Evolutionary conservation across 495 filamentous ascomycete genomes (phyloP).

Genomic region (Sporormia fimetaria): DNA sequence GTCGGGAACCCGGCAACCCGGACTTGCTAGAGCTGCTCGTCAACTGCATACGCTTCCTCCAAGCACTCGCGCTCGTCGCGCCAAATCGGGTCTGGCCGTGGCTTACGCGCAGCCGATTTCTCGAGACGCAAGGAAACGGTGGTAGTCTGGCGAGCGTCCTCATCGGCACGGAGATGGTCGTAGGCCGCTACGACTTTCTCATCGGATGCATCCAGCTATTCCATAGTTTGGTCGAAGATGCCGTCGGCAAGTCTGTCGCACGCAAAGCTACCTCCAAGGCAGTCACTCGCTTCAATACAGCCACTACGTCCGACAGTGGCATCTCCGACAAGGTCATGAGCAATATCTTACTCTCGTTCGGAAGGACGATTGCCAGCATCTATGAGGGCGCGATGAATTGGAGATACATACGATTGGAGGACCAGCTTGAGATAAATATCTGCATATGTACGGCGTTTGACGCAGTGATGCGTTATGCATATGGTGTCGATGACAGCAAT

Average conservation of each 20-base stretch:
- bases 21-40: slow-evolving; percentile 50
- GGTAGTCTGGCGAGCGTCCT: slow-evolving; percentile 64
- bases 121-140: slow-evolving; percentile 59
- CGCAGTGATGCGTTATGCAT: slow-evolving; percentile 57
- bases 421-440: slow-evolving; percentile 50
- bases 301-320: slow-evolving; percentile 50
- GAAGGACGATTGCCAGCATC: slow-evolving; percentile 61
- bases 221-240: slow-evolving; percentile 63
- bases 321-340: slow-evolving; percentile 67
- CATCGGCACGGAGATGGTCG: slow-evolving; percentile 60
- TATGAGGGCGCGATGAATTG: slow-evolving; percentile 72
- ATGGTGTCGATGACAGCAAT: slow-evolving; percentile 53
- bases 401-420: slow-evolving; percentile 59
- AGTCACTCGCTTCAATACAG: slow-evolving; percentile 41
- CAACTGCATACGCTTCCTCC: slow-evolving; percentile 67
- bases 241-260: slow-evolving; percentile 56
- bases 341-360: slow-evolving; percentile 58
- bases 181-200: slow-evolving; percentile 67
- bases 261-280: slow-evolving; percentile 52
- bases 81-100: slow-evolving; percentile 84
- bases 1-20: slow-evolving; percentile 41
- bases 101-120: slow-evolving; percentile 63
- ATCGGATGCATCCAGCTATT: slow-evolving; percentile 60
- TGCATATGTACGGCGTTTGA: slow-evolving; percentile 56
- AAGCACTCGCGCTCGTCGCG: slow-evolving; percentile 54